Base-by-base conservation (phyloP, 768 basidiomycete genomes). In the Cyclocybe aegerita region DNA sequence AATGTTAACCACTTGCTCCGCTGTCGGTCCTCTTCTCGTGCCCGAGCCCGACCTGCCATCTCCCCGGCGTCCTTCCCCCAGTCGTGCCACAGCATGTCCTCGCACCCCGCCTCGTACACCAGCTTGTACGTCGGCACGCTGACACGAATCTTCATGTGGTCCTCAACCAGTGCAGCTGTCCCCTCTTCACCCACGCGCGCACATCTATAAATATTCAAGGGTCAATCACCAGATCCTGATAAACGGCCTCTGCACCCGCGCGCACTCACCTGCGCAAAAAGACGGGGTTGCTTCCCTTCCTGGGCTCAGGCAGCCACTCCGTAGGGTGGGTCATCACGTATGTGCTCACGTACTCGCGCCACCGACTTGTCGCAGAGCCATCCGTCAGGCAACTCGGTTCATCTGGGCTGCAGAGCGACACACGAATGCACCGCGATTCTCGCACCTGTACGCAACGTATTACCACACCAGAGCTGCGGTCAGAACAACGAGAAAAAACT, bases 261-360 rank as follows among this genome's bases (percentile, higher is more conserved):
- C 50, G 16, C 33, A 16, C 80, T 55, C 65, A 86, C 88, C 82
- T 77, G 62, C 76, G 76, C 61, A 90, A 67, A 69, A 81, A 87
- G 52, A 80, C 66, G 53, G 66, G 70, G 49, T 60, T 63, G 37
- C 44, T 59, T 39, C 61, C 66, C 60, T 66, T 69, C 68, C 62
- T 69, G 48, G 62, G 60, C 51, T 69, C 70, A 2, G 80, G 79
- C 38, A 79, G 37, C 88, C 88, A 88, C 59, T 90, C 89, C 9
- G 87, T 90, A 5, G 83, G 80, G 53, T 85, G 73, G 37, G 72
- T 76, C 72, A 86, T 77, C 54, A 87, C 83, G 60, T 84, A 93
- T 35, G 84, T 83, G 59, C 83, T 82, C 51, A 86, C 70, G 59
- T 93, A 91, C 62, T 81, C 85, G 43, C 81, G 70, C 90, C 90